Conservation (phyloP, 2,329 filamentous ascomycete species). For the Colletotrichum abscissum region DNA sequence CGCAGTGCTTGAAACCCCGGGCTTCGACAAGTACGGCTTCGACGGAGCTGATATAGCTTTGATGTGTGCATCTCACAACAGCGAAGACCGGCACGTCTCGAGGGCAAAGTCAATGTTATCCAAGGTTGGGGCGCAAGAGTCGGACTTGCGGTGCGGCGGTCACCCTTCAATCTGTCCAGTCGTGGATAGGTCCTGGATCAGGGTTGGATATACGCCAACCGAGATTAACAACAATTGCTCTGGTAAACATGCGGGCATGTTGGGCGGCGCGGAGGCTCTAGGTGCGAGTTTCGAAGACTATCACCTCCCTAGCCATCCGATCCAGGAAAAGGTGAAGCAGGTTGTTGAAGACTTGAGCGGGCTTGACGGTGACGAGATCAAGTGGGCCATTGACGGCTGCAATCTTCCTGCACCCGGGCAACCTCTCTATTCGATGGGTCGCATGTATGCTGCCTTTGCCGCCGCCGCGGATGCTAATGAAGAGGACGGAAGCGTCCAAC, state of each 20-base stretch:
- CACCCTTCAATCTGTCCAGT: slow-evolving; percentile 49
- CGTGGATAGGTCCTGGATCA: slow-evolving; percentile 53
- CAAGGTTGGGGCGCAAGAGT: slow-evolving; percentile 46
- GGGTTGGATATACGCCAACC: slow-evolving; percentile 48
- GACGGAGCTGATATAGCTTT: slow-evolving; percentile 55
- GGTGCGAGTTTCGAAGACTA: slow-evolving; percentile 46
- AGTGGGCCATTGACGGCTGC: slow-evolving; percentile 59
- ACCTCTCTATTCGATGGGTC: slow-evolving; percentile 48
- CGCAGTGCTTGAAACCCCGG: slow-evolving; percentile 55
- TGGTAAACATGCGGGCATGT: slow-evolving; percentile 60
- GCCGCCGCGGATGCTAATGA: slow-evolving; percentile 41
- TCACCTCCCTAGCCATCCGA: slow-evolving; percentile 48
- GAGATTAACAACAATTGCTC: slow-evolving; percentile 58
- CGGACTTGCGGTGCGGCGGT: slow-evolving; percentile 54
- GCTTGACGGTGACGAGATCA: slow-evolving; percentile 40
- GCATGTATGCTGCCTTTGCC: slow-evolving; percentile 51
- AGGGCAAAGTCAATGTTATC: slow-evolving; percentile 51
- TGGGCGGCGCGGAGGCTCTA: slow-evolving; percentile 53
- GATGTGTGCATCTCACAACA: slow-evolving; percentile 59
- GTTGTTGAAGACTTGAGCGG: slow-evolving; percentile 50
- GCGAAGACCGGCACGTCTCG: slow-evolving; percentile 52
- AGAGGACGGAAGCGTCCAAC: background rate
- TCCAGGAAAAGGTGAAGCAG: slow-evolving; percentile 51
- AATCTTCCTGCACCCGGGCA: slow-evolving; percentile 59
- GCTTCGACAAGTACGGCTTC: slow-evolving; percentile 48